These are phyloP conservation scores for grape (Vitis vinifera) DNA, from an alignment of 164 flowering plant genomes.

Conservation along the genomic window ASM3070453v1 NC_081808.1:3011001-3011500, in stretches of 20 bases:
- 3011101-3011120: slow-evolving; percentile 5
- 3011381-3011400: neutral
- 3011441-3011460: slow-evolving; percentile 4
- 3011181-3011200: neutral
- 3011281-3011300: neutral
- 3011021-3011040: slow-evolving; percentile 1
- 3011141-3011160: neutral
- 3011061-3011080: neutral
- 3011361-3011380: neutral
- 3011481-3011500: slow-evolving; percentile 29
- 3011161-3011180: neutral
- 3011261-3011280: neutral
- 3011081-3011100: slow-evolving; percentile 17
- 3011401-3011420: neutral
- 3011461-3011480: slow-evolving; percentile 1
- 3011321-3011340: neutral
- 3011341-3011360: neutral
- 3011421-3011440: slow-evolving; percentile 1
- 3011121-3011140: neutral
- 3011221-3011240: neutral
- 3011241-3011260: neutral
- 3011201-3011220: slow-evolving; percentile 2
- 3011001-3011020: neutral
- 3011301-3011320: slow-evolving; percentile 4
- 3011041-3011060: neutral